Evolutionary conservation across 805 yeast genomes (phyloP).

Genomic region (Nakazawaea sp.): DNA sequence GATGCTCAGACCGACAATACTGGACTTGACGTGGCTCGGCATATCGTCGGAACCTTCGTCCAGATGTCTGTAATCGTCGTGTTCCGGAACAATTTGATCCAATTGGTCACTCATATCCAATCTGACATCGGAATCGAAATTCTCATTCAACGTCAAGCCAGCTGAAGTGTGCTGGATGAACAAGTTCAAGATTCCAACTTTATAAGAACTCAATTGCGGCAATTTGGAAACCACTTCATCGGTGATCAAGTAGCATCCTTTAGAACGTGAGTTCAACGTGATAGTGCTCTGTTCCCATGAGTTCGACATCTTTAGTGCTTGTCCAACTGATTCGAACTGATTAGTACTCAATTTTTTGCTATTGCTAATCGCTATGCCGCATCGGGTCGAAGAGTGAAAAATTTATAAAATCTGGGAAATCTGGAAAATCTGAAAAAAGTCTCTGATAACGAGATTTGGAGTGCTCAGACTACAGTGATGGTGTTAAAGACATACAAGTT

Average conservation of each 20-base stretch:
- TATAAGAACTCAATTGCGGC: constrained; percentile 53
- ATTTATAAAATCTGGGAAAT: no score
- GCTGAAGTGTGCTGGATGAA: constrained; percentile 80
- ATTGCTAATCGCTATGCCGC: no score
- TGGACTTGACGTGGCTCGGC: constrained; percentile 73
- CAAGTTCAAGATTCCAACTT: constrained; percentile 57
- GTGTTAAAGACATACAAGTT: constrained; percentile 32
- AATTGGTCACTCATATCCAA: constrained; percentile 58
- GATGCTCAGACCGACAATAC: constrained; percentile 55
- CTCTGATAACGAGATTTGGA: no score
- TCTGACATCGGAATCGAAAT: constrained; percentile 75
- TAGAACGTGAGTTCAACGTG: constrained; percentile 45
- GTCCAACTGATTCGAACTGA: no score
- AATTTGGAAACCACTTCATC: constrained; percentile 51
- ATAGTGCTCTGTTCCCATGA: constrained; percentile 56
- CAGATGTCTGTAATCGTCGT: constrained; percentile 49
- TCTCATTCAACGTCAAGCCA: constrained; percentile 69
- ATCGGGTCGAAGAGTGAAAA: no score
- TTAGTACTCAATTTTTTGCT: no score
- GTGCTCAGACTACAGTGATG: no score
- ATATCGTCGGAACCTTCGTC: constrained; percentile 83
- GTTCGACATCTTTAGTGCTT: neutral
- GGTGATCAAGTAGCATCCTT: constrained; percentile 68
- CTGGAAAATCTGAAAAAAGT: no score
- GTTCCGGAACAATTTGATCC: constrained; percentile 65